Evolutionary conservation across 345 rosid genomes (phyloP).

Genomic region (Punica granatum): DNA sequence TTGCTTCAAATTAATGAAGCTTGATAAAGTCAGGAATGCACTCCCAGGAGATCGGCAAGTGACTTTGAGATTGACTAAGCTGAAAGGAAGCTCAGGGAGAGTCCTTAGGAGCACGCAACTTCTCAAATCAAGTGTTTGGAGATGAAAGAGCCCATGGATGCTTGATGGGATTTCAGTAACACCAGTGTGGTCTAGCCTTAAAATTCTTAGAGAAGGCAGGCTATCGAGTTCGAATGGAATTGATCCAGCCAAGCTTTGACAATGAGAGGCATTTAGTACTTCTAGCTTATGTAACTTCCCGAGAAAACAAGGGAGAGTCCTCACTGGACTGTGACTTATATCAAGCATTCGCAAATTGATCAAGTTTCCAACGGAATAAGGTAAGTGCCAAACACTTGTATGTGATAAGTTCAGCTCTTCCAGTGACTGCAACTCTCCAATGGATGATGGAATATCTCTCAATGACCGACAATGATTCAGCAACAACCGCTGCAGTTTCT

Average conservation of each 20-base stretch:
- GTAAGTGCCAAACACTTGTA: not conserved
- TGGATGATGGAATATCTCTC: not conserved
- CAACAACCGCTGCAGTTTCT: not conserved
- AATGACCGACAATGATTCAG: not conserved
- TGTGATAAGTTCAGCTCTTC: not conserved
- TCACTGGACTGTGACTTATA: not conserved
- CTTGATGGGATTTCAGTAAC: not conserved
- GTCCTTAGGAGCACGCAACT: not conserved
- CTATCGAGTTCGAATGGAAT: not conserved
- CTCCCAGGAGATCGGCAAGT: not conserved
- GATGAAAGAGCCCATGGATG: not conserved
- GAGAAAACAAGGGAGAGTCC: not conserved
- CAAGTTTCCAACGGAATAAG: not conserved
- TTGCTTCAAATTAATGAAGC: not conserved
- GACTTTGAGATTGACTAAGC: not conserved
- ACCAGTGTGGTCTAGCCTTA: not conserved
- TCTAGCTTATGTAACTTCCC: not conserved
- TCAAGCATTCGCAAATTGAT: constrained; percentile 1
- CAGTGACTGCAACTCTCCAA: not conserved
- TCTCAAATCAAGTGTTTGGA: not conserved
- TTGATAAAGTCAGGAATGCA: not conserved
- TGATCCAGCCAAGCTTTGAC: not conserved
- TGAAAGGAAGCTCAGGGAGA: not conserved
- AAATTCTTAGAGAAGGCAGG: not conserved
- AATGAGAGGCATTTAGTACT: not conserved